Percentiles rank a stretch among this genome's conserved stretches.
Conservation (phyloP, 257 asterid genomes). For the Solanum arcanum region DNA sequence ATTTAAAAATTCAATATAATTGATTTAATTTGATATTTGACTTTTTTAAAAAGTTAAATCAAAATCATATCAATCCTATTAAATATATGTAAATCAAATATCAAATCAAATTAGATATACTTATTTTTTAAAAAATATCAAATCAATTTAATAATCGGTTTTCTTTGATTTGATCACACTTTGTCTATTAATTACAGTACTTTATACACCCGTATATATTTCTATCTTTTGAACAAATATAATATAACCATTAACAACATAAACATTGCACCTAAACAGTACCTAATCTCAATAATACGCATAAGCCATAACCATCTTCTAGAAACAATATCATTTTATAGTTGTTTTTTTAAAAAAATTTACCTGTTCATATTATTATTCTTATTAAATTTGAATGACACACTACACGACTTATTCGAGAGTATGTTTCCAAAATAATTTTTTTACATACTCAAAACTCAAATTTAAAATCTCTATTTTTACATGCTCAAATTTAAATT, state of each 20-base stretch:
- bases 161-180: neutral
- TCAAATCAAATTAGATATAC: no score
- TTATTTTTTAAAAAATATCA: neutral
- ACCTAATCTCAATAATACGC: neutral
- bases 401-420: accelerated
- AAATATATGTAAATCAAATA: no score
- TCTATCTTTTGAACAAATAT: neutral
- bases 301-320: neutral
- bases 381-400: no score
- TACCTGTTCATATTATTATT: no score
- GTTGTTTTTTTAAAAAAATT: no score
- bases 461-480: no score
- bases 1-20: no score
- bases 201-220: no score
- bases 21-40: neutral
- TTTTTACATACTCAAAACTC: no score
- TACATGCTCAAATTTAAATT: accelerated
- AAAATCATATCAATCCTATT: neutral
- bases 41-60: neutral
- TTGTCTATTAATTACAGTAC: neutral
- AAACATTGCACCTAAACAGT: neutral
- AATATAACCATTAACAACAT: neutral
- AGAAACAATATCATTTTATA: neutral
- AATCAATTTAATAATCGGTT: no score
- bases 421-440: no score